Base-by-base conservation (phyloP, 768 basidiomycete genomes). In the Mycena olivaceomarginata region DNA sequence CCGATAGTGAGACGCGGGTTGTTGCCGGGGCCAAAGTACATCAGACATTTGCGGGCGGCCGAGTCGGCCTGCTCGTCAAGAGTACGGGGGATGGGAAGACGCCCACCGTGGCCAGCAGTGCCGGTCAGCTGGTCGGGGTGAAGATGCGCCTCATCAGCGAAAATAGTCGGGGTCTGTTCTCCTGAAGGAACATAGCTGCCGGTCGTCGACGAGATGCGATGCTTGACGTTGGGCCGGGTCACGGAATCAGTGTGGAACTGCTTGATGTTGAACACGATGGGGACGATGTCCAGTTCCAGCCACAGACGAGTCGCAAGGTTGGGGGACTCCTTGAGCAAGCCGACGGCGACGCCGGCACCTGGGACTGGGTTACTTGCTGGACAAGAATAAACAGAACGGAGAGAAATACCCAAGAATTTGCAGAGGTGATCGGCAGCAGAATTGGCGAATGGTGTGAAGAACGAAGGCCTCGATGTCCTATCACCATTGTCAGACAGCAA, bases 51-150 rank as follows among this genome's bases (percentile, higher is more conserved):
- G 83, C 96, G 94, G 45, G 93, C 96, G 7, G 95, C 96, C 48
- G 95, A 95, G 81, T 97, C 96, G 40, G 95, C 94, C 84, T 96
- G 96, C 81, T 96, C 95, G 77, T 95, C 95, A 20, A 96, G 86
- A 20, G 94, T 95, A 77, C 95, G 93, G 5, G 91, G 90, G 70
- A 96, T 94, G 37, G 95, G 95, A 20, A 96, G 88, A 75, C 90
- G 92, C 43, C 89, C 91, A 37, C 88, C 84, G 48, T 92, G 87
- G 40, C 89, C 90, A 4, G 88, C 83, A 71, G 91, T 76, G 84
- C 86, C 74, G 82, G 87, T 83, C 84, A 84, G 84, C 86, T 82
- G 79, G 82, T 37, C 68, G 70, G 82, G 67, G 82, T 86, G 79
- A 75, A 94, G 80, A 75, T 92, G 91, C n/a, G 88, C 82, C 9